A percentile compares a stretch with the other conserved stretches of the same genome.
These are phyloP conservation scores for Eucalyptus viminalis DNA, from an alignment of 345 rosid genomes.

Conservation along the genomic window DNA sequence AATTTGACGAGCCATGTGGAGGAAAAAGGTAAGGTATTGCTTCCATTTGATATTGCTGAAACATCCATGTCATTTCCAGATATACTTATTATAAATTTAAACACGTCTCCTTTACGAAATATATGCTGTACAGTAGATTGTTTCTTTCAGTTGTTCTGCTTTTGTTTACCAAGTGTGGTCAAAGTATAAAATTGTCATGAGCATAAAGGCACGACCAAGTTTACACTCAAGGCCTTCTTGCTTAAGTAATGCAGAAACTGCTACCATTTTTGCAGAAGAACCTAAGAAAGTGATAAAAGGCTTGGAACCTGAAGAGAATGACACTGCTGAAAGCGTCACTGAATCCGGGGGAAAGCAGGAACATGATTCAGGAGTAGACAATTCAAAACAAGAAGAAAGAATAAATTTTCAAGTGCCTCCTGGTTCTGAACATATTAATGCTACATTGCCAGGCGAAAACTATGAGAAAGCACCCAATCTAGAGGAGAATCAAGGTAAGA, in stretches of 20 bases:
- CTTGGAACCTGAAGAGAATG: neutral
- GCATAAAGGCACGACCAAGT: neutral
- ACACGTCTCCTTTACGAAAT: neutral
- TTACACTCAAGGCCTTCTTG: neutral
- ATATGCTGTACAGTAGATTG: neutral
- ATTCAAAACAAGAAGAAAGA: neutral
- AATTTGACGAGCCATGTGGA: neutral
- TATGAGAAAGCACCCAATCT: neutral
- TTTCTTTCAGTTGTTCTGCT: neutral
- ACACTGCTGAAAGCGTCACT: neutral
- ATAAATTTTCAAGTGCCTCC: neutral
- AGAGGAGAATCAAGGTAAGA: slow-evolving; percentile 11
- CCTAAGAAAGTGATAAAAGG: neutral
- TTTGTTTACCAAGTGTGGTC: neutral
- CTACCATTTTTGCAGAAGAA: neutral
- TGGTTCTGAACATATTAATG: neutral
- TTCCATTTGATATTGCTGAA: neutral
- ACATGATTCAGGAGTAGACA: neutral
- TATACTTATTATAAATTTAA: neutral
- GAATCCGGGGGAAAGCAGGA: neutral
- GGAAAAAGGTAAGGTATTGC: neutral
- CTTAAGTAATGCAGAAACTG: neutral
- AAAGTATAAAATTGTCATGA: neutral
- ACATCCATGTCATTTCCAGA: neutral
- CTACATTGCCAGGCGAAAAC: neutral